Conservation (phyloP, 2,329 filamentous ascomycete species). For the Cladophialophora bantiana region DNA sequence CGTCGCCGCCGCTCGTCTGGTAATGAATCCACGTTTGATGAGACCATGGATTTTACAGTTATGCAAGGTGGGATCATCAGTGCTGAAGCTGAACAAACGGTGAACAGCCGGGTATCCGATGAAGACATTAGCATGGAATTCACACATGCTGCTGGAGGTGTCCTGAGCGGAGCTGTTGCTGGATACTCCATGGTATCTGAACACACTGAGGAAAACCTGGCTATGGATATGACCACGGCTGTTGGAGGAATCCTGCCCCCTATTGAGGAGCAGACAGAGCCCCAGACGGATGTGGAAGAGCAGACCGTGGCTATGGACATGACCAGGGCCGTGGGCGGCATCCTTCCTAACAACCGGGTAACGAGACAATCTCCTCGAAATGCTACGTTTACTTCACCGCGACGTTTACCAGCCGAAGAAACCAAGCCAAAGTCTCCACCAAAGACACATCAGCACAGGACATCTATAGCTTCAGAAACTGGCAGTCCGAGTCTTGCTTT, state of each 20-base stretch:
- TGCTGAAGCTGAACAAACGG: conserved; percentile 35
- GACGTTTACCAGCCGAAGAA: conserved; percentile 35
- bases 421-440: conserved; percentile 31
- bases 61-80: conserved; percentile 60
- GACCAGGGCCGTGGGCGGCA: conserved; percentile 68
- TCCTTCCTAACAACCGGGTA: conserved; percentile 54
- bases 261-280: conserved; percentile 50
- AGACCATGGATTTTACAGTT: conserved; percentile 64
- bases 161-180: conserved; percentile 37
- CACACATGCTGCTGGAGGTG: conserved; percentile 53
- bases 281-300: conserved; percentile 46
- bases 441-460: conserved; percentile 40
- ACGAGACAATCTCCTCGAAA: conserved; percentile 51
- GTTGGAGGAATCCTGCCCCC: conserved; percentile 54
- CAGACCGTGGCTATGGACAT: conserved; percentile 71
- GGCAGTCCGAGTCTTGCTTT: conserved; percentile 65
- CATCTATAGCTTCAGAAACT: conserved; percentile 54
- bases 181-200: conserved; percentile 33
- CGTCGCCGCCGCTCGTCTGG: conserved; percentile 47
- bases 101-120: conserved; percentile 52
- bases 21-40: conserved; percentile 51
- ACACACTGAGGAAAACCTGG: conserved; percentile 45
- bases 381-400: conserved; percentile 39
- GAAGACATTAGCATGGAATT: conserved; percentile 58
- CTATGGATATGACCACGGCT: conserved; percentile 68